A percentile compares a stretch with the other conserved stretches of the same genome.
These are phyloP conservation scores for Teunomyces barrocoloradensis DNA, from an alignment of 805 yeast genomes.

Conservation along the genomic window DNA sequence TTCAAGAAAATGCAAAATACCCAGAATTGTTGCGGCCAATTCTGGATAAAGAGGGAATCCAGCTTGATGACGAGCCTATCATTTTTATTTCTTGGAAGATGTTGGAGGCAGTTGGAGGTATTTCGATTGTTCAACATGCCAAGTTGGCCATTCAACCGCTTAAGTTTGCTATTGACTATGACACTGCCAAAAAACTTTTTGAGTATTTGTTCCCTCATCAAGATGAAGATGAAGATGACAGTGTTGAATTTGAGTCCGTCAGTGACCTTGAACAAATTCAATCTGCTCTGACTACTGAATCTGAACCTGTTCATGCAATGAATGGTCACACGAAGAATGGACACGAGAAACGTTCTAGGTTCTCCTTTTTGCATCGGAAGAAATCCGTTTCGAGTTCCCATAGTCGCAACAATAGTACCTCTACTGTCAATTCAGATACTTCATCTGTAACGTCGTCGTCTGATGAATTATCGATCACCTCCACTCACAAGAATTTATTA, in stretches of 20 bases:
- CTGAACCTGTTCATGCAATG: background rate
- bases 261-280: background rate
- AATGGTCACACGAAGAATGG: background rate
- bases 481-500: background rate
- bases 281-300: background rate
- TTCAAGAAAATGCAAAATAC: constrained; percentile 54
- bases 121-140: constrained; percentile 69
- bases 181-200: constrained; percentile 59
- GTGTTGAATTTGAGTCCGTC: background rate
- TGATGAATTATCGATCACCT: background rate
- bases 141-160: constrained; percentile 63
- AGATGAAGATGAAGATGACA: constrained; percentile 9
- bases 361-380: constrained; percentile 1
- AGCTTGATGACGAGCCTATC: constrained; percentile 19
- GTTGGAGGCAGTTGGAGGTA: constrained; percentile 87
- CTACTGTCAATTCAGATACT: background rate
- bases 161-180: constrained; percentile 69
- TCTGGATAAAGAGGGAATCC: constrained; percentile 14
- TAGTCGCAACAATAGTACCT: background rate
- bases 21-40: constrained; percentile 70
- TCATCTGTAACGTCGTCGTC: constrained; percentile 1
- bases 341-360: background rate
- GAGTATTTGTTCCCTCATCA: constrained; percentile 69
- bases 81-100: constrained; percentile 61
- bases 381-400: background rate